phyloP scores from a whole-genome alignment of 176 grass and related monocot species.

The Oryza rufipogon region DNA sequence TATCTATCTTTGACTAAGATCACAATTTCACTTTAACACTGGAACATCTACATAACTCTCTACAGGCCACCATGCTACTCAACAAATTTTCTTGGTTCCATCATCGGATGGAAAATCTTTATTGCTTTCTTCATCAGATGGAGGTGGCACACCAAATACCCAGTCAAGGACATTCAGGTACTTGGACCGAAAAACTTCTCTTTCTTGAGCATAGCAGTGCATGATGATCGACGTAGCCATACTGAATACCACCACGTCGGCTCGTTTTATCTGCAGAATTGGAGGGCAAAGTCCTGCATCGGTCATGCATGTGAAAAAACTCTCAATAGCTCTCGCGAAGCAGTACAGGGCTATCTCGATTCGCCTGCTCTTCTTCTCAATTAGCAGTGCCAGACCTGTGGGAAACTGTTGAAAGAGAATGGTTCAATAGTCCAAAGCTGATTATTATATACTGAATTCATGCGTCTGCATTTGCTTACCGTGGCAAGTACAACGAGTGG shows the following conservation, averaged over 20 bases:
- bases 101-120: conserved; percentile 4
- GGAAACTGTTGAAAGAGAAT: conserved; percentile 61
- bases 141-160: conserved; percentile 83
- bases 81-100: conserved; percentile 36
- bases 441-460: neutral
- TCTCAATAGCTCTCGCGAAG: conserved; percentile 83
- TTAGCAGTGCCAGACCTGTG: conserved; percentile 76
- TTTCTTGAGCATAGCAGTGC: conserved; percentile 94
- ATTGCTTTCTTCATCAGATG: conserved; percentile 43
- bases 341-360: conserved; percentile 97
- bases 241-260: conserved; percentile 82
- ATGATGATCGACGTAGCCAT: conserved; percentile 90
- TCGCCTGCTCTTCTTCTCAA: conserved; percentile 94
- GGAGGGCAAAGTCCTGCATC: conserved; percentile 79
- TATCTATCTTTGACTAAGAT: conserved; percentile 26
- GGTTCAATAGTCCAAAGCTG: conserved; percentile 42
- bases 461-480: conserved; percentile 43
- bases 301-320: conserved; percentile 88
- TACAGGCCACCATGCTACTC: conserved; percentile 2
- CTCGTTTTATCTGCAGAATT: conserved; percentile 73
- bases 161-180: conserved; percentile 98
- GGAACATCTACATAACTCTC: conserved; percentile 6
- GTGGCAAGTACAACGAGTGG: conserved; percentile 74
- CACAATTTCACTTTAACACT: conserved; percentile 21
- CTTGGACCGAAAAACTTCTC: conserved; percentile 91